Percentiles rank a stretch among this genome's conserved stretches.
Evolutionary conservation across 2,329 filamentous ascomycete species (phyloP).

Genomic region (Zymoseptoria passerinii): DNA sequence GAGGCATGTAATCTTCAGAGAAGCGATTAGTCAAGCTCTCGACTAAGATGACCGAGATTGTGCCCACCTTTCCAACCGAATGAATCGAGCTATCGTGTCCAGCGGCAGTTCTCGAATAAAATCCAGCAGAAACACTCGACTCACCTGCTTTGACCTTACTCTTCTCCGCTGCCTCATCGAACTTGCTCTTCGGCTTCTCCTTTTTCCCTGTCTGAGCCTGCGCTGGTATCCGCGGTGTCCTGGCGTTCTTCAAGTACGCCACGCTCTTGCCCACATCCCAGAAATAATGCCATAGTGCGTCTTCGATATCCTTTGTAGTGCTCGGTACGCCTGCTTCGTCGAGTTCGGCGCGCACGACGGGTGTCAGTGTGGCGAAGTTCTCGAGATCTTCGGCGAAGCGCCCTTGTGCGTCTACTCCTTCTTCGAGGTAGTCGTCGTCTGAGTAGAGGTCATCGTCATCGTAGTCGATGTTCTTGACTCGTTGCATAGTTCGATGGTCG

Average conservation of each 20-base stretch:
- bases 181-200: constrained; percentile 35
- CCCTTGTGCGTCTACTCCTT: constrained; percentile 31
- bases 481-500: constrained; percentile 27
- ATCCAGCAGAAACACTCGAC: constrained; percentile 21
- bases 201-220: constrained; percentile 29
- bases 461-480: constrained; percentile 41
- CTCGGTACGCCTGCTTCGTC: constrained; percentile 36
- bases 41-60: neutral
- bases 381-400: constrained; percentile 33
- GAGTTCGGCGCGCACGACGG: constrained; percentile 28
- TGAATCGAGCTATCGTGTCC: neutral
- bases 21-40: constrained; percentile 20
- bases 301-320: constrained; percentile 69
- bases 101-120: neutral
- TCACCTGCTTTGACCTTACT: constrained; percentile 39
- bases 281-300: constrained; percentile 91
- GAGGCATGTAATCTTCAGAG: constrained; percentile 6
- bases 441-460: constrained; percentile 46
- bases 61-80: neutral
- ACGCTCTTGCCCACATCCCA: constrained; percentile 85
- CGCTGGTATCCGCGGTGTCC: constrained; percentile 18
- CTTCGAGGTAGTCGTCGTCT: constrained; percentile 41
- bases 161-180: constrained; percentile 41
- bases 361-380: constrained; percentile 26
- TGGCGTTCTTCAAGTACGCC: constrained; percentile 56